Evolutionary conservation across 2,329 filamentous ascomycete genomes (phyloP), one percentile per base, ranked within the genome.

Genomic region (Elsinoe australis): DNA sequence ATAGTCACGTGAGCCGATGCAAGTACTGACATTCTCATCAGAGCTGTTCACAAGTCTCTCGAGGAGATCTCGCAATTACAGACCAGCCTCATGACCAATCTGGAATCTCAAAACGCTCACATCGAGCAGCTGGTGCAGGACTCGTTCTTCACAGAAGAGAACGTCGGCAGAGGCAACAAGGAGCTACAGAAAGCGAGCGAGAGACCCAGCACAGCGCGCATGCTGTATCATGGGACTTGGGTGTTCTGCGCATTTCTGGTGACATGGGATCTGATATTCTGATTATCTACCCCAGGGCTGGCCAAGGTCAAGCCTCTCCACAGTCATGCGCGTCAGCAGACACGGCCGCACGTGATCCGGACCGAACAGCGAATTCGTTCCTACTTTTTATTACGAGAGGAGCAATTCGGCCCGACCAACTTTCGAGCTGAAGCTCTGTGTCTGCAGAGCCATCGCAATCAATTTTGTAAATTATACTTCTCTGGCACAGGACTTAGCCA

Each of bases 41-140:
- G 87, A 60, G 85, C 83, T 19, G 88, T 88, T 0, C 88, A 98
- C 64, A 87, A 85, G 63, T 95, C 88, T 1, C 75, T 98, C 4
- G 67, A 94, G 3, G 92, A 98, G 64, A 95, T 98, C 54, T 85
- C 87, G 5, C 88, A 94, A 61, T 72, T 98, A 45, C 92, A 98
- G 64, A 87, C 85, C 49, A 82, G 90, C 47, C 81, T 98, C 9
- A 87, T 92, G 32, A 80, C 79, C 58, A 94, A 95, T 61, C 76
- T 98, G 17, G 78, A 82, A 31, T 82, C 83, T 10, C 92, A 98
- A 62, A 84, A 86, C 48, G 87, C 87, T 49, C 83, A 92, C 58
- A 94, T 98, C 53, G 85, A 88, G 52, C 85, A 92, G 62, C 74
- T 98, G 15, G 87, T 95, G 24, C 74, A 82, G 34, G 90, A 98